These are phyloP conservation scores for Pezicula carpinea DNA, from an alignment of 2,329 filamentous ascomycete species.

Conservation along the genomic window DNA sequence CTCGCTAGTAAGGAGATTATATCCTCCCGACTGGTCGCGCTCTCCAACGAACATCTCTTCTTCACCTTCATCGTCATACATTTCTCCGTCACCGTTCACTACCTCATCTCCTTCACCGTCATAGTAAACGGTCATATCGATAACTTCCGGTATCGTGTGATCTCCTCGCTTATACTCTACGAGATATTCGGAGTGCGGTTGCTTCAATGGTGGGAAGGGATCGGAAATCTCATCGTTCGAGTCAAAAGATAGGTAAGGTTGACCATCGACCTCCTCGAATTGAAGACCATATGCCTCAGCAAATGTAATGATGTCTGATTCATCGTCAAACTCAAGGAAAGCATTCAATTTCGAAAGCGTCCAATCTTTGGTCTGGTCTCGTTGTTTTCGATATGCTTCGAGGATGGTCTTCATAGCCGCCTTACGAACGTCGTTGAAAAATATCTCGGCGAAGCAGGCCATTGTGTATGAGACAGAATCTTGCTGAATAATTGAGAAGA, in stretches of 20 bases:
- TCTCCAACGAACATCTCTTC: slow-evolving; percentile 22
- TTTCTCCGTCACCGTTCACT: background rate
- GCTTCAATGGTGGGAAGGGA: slow-evolving; percentile 45
- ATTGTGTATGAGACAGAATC: slow-evolving; percentile 60
- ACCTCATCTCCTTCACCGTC: slow-evolving; percentile 17
- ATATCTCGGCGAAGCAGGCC: slow-evolving; percentile 66
- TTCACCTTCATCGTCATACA: slow-evolving; percentile 28
- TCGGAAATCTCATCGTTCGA: slow-evolving; percentile 19
- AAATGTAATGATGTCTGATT: slow-evolving; percentile 62
- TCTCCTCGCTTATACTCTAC: slow-evolving; percentile 57
- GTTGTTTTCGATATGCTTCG: slow-evolving; percentile 49
- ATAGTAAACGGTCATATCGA: slow-evolving; percentile 51
- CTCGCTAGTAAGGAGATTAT: background rate
- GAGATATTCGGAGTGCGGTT: slow-evolving; percentile 49
- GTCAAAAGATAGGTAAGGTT: slow-evolving; percentile 27
- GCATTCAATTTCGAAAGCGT: slow-evolving; percentile 51
- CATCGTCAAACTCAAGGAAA: slow-evolving; percentile 62
- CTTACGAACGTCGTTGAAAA: slow-evolving; percentile 57
- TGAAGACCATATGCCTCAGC: slow-evolving; percentile 52
- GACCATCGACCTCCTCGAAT: slow-evolving; percentile 39
- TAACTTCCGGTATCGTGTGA: slow-evolving; percentile 47
- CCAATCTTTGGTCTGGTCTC: slow-evolving; percentile 55
- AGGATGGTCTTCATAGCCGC: slow-evolving; percentile 52
- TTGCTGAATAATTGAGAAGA: slow-evolving; percentile 56
- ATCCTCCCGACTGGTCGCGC: background rate